These are phyloP conservation scores for Tulasnella sp. DNA, from an alignment of 768 basidiomycete genomes.

Conservation along the genomic window DNA sequence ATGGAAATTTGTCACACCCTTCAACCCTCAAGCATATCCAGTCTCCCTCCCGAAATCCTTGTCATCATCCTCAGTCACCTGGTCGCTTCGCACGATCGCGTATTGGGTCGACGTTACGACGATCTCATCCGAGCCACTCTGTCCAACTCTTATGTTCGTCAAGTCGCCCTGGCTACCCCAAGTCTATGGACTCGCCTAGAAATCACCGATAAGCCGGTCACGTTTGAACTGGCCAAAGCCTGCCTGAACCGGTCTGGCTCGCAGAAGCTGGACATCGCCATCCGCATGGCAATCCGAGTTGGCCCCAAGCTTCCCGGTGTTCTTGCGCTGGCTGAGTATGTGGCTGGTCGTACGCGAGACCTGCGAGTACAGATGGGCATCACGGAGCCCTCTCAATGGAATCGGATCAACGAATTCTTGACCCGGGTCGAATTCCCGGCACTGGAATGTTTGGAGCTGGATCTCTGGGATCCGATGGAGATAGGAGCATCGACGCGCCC, in stretches of 20 bases:
- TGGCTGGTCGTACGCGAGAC: background rate
- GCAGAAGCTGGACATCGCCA: background rate
- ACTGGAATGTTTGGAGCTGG: background rate
- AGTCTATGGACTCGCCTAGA: background rate
- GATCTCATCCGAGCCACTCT: background rate
- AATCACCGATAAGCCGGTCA: background rate
- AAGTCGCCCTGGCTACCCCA: background rate
- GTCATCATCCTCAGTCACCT: background rate
- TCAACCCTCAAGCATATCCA: background rate
- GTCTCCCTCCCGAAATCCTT: background rate
- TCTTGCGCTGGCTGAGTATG: background rate
- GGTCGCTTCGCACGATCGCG: background rate
- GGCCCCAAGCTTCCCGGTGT: background rate
- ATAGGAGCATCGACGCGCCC: background rate
- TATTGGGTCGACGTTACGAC: background rate
- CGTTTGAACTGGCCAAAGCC: background rate
- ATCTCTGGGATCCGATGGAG: background rate
- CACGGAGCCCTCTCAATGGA: background rate
- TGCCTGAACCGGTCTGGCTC: background rate
- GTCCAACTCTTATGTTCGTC: background rate
- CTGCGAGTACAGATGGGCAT: background rate
- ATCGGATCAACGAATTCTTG: background rate
- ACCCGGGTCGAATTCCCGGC: background rate
- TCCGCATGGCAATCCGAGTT: background rate
- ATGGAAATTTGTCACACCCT: background rate